These are phyloP conservation scores for Phyllosticta citribraziliensis DNA, from an alignment of 2,329 filamentous ascomycete species.

Conservation along the genomic window DNA sequence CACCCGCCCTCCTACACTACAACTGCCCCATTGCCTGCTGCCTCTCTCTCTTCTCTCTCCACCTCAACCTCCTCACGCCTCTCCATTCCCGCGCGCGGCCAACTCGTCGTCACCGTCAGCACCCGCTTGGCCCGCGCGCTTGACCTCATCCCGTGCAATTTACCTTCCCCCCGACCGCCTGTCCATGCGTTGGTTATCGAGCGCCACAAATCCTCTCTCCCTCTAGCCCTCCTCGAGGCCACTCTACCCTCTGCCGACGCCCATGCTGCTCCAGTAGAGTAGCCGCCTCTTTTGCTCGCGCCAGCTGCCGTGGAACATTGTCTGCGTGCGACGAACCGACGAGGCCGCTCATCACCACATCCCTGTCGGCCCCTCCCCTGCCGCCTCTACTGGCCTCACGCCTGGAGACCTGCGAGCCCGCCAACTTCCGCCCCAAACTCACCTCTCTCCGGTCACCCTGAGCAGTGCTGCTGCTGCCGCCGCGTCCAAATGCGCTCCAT, in stretches of 20 bases:
- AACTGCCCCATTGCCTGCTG: background rate
- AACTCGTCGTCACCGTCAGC: background rate
- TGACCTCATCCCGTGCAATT: background rate
- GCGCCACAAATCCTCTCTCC: background rate
- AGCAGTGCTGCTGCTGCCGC: background rate
- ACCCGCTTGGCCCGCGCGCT: background rate
- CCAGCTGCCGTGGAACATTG: background rate
- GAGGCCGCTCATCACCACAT: background rate
- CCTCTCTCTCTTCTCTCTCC: background rate
- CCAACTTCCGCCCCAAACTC: background rate
- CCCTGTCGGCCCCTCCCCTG: slow-evolving; percentile 7
- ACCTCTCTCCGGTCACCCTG: background rate
- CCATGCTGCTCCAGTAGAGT: background rate
- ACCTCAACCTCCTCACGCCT: background rate
- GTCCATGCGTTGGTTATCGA: background rate
- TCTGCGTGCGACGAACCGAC: background rate
- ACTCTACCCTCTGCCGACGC: background rate
- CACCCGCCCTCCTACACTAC: background rate
- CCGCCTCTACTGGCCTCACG: slow-evolving; percentile 1
- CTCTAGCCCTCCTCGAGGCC: background rate
- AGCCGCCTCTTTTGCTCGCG: background rate
- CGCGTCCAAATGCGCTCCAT: background rate
- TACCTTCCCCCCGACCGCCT: background rate
- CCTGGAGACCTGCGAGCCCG: background rate
- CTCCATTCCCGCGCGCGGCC: background rate